Evolutionary conservation across 257 asterid species (phyloP).

Genomic region (Lithospermum erythrorhizon): DNA sequence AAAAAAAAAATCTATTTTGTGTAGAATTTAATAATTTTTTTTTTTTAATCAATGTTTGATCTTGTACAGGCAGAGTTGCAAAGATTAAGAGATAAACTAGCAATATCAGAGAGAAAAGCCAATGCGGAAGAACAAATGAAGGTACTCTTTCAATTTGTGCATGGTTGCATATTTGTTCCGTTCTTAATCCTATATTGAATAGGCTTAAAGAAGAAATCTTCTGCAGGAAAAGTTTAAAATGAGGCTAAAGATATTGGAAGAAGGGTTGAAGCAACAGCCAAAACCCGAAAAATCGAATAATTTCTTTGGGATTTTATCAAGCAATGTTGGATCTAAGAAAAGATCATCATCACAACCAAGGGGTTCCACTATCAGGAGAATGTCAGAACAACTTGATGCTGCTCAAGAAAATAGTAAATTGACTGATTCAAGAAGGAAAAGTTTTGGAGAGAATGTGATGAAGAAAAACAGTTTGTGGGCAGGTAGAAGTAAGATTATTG

Average conservation of each 20-base stretch:
- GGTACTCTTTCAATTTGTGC: slow-evolving; percentile 24
- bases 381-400: slow-evolving; percentile 20
- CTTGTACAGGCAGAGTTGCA: slow-evolving; percentile 65
- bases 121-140: slow-evolving; percentile 79
- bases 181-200: neutral
- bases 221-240: slow-evolving; percentile 70
- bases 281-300: slow-evolving; percentile 36
- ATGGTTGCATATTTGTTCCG: neutral
- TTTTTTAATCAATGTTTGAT: slow-evolving; percentile 7
- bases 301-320: slow-evolving; percentile 54
- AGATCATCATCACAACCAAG: slow-evolving; percentile 64
- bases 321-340: slow-evolving; percentile 38
- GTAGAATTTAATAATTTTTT: neutral
- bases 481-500: slow-evolving; percentile 32
- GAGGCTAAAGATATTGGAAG: slow-evolving; percentile 82
- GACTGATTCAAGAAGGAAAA: slow-evolving; percentile 21
- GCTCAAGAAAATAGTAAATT: slow-evolving; percentile 13
- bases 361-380: slow-evolving; percentile 30
- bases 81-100: slow-evolving; percentile 58
- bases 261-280: slow-evolving; percentile 39
- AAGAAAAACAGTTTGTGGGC: slow-evolving; percentile 51
- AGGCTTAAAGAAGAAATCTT: slow-evolving; percentile 6
- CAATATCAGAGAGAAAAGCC: slow-evolving; percentile 59
- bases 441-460: slow-evolving; percentile 27
- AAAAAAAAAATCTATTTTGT: neutral